Evolutionary conservation across 345 rosid genomes (phyloP), one percentile per base, ranked within the genome.

Genomic region (Lepidium africanum): DNA sequence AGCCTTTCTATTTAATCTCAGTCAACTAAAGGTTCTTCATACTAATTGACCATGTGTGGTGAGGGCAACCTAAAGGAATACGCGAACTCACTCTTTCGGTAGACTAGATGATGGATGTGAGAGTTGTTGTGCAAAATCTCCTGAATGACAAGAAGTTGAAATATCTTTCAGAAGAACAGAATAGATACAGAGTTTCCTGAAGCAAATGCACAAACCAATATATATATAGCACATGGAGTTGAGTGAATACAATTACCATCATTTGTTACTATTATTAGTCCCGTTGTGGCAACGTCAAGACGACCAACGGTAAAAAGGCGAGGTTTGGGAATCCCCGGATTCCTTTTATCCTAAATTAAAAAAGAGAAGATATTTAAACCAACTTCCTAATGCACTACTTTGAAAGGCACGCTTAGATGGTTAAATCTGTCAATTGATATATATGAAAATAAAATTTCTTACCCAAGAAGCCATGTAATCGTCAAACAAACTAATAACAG

Each of bases 261-360:
- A 76, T 89, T 94, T 48, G 99, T 94, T 64, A 86, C 92, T 50
- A 94, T 79, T 51, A 91, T 79, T 51, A 91, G 84, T 32, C 99
- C 99, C 36, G 87, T 80, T 6, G 96, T 89, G 70, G 97, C 99
- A 74, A 94, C 99, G 56, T 94, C 96, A 45, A 94, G 97, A 73
- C 99, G 92, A 39, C 99, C 97, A 70, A 94, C 97, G 7, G 97
- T 94, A 54, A 94, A 94, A 41, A 94, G 81, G 13, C 97, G 89
- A 25, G 99, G 99, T 73, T 78, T 81, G 37, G 95, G 88, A 72
- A 78, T 56, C 64, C 90, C 96, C 0, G 91, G 84, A 76, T 86
- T 85, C 64, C 73, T 81, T 76, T 81, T 86, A 50, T 82, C 83
- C 97, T 94, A 66, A 13, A 56, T 59, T 32, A 4, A 54, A n/a